Base-by-base conservation (phyloP, 352 stramenopile genomes). In the Globisporangium sylvaticum region DNA sequence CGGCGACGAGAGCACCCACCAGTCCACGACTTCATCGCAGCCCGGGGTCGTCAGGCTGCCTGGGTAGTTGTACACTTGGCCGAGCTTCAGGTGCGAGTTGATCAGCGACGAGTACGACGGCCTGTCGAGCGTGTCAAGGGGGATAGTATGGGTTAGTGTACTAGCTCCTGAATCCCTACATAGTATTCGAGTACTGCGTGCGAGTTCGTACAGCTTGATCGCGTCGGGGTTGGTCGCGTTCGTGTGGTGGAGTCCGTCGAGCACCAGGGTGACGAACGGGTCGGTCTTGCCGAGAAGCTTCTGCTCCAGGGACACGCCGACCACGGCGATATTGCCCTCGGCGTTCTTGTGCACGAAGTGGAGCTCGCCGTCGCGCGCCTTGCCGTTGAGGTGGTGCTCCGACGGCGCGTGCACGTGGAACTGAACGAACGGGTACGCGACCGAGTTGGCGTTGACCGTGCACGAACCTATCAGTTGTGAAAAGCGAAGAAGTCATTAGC, bases 301-400 rank as follows among this genome's bases (percentile, higher is more conserved):
- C 58, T 64, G 24, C 27, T 64, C 18, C 39, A 75, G 22, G 54
- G 72, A 70, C 22, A 75, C 29, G 14, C 70, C 66, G 22, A 76
- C 62, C 29, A 76, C 70, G 7, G 62, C 22, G 52, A 70, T 37
- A 15, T 37, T 56, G 7, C 56, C 62, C 20, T 69, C 66, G 9
- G 48, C 32, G 37, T 74, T 59, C 31, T 74, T 67, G 69, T 81
- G 76, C 46, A 83, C 76, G 61, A 83, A 80, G 34, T 83, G 76
- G 1, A 76, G 58, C 57, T 80, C 76, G 20, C 67, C 68, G 29
- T 73, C 71, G 53, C 62, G 71, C 10, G 62, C 29, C 62, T 73
- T 73, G n/a, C 76, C 73, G 32, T 76, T 54, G 24, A 83, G 24
- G 7, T 59, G 77, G 69, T 81, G 76, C 58, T 81, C 71, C 15